phyloP scores from a whole-genome alignment of 139 green algal genomes.

The Gonium pectorale region DNA sequence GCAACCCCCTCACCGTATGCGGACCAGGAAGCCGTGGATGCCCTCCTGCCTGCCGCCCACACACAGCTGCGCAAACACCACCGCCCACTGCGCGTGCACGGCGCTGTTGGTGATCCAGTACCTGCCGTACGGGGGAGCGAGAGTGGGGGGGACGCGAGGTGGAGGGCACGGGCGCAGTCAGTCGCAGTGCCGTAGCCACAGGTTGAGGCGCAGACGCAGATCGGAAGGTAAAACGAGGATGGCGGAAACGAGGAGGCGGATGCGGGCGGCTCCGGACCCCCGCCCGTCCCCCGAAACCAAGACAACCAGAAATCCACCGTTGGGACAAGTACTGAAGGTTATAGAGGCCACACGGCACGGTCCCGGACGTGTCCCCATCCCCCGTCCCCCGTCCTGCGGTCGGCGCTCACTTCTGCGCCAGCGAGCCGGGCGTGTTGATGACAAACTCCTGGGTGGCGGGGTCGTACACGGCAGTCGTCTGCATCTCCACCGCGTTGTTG shows the following conservation, averaged over 20 bases:
- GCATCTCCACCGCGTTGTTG: conserved; percentile 96
- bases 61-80: conserved; percentile 89
- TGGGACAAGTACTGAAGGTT: too few species aligned
- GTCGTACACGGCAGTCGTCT: conserved; percentile 88
- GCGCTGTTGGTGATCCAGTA: conserved; percentile 94
- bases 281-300: too few species aligned
- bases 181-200: too few species aligned
- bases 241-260: too few species aligned
- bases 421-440: conserved; percentile 80
- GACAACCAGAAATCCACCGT: too few species aligned
- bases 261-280: background rate
- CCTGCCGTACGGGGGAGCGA: conserved; percentile 42
- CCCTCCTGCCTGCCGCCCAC: conserved; percentile 78
- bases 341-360: too few species aligned
- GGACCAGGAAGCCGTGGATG: conserved; percentile 93
- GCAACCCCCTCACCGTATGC: conserved; percentile 72
- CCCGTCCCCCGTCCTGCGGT: background rate
- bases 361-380: too few species aligned
- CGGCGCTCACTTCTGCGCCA: conserved; percentile 73
- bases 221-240: too few species aligned
- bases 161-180: too few species aligned
- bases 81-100: conserved; percentile 87
- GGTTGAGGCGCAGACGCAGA: too few species aligned
- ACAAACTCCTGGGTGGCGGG: conserved; percentile 64
- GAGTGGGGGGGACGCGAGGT: background rate